These are phyloP conservation scores for Lotus japonicus DNA, from an alignment of 306 rosid genomes.

Conservation along the genomic window DNA sequence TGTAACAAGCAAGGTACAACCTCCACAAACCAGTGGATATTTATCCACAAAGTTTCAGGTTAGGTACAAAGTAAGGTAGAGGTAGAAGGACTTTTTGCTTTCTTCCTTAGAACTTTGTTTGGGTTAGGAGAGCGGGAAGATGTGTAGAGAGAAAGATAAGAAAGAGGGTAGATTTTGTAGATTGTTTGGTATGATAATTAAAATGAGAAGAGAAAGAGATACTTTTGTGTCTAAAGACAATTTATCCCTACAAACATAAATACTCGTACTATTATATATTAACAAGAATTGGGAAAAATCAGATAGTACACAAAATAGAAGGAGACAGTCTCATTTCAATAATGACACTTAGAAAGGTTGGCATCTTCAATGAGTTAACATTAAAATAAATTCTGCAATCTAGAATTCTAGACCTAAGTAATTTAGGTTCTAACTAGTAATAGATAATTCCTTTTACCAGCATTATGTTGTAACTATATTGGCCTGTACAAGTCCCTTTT, in stretches of 20 bases:
- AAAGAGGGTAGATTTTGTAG: no score
- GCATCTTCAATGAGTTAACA: neutral
- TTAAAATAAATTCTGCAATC: neutral
- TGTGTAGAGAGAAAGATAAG: no score
- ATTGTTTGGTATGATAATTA: no score
- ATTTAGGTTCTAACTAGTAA: neutral
- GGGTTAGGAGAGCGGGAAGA: no score
- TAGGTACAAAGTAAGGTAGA: neutral
- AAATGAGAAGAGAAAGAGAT: no score
- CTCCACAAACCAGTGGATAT: neutral
- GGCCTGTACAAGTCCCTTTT: neutral
- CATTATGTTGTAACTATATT: neutral
- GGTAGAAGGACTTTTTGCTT: neutral
- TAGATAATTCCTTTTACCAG: neutral
- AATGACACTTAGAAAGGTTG: neutral
- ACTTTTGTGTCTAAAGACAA: no score
- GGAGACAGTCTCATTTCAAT: no score
- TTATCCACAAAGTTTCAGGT: neutral
- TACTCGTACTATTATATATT: no score
- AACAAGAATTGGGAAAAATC: no score
- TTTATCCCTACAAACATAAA: no score
- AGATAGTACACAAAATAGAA: no score
- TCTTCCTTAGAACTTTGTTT: neutral
- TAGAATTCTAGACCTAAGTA: neutral
- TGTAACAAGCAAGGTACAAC: no score